A percentile compares a stretch with the other conserved stretches of the same genome.
phyloP scores from a whole-genome alignment of 1,284 basidiomycete genomes.

The Rhizoctonia solani region DNA sequence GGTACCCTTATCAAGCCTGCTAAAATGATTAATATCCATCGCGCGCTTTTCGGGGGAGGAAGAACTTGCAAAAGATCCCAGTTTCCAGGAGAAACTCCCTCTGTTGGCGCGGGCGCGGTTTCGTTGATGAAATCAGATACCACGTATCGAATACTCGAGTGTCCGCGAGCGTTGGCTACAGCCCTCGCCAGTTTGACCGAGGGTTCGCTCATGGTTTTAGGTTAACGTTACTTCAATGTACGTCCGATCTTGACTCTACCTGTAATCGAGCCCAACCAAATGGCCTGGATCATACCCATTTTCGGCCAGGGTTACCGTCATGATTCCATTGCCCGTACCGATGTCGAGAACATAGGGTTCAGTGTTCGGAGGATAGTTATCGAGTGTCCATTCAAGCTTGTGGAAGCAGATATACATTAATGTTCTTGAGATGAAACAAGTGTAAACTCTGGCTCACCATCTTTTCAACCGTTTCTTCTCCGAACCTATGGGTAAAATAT shows the following conservation, averaged over 20 bases:
- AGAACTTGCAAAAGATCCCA: slow-evolving; percentile 40
- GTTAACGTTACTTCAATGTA: not conserved
- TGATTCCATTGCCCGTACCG: slow-evolving; percentile 80
- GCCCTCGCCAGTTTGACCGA: slow-evolving; percentile 50
- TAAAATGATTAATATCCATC: not conserved
- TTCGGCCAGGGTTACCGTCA: slow-evolving; percentile 73
- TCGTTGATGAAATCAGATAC: slow-evolving; percentile 38
- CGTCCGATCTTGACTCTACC: slow-evolving; percentile 42
- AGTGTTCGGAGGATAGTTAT: slow-evolving; percentile 35
- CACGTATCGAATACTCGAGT: slow-evolving; percentile 36
- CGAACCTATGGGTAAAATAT: slow-evolving; percentile 74
- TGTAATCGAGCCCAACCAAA: slow-evolving; percentile 83
- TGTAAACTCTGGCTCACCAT: slow-evolving; percentile 59
- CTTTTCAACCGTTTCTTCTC: slow-evolving; percentile 75
- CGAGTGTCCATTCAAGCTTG: slow-evolving; percentile 40
- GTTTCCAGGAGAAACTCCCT: not conserved
- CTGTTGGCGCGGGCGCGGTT: slow-evolving; percentile 11
- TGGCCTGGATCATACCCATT: slow-evolving; percentile 60
- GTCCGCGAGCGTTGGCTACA: slow-evolving; percentile 55
- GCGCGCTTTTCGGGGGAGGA: not conserved
- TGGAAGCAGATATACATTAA: too few relatives aligned
- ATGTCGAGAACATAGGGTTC: slow-evolving; percentile 64
- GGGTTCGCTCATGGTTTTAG: slow-evolving; percentile 5
- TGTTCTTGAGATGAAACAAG: not conserved
- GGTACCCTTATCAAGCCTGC: slow-evolving; percentile 72